Evolutionary conservation across 2,329 filamentous ascomycete species (phyloP), one percentile per base, ranked within the genome.

Genomic region (Coniochaeta pulveracea): DNA sequence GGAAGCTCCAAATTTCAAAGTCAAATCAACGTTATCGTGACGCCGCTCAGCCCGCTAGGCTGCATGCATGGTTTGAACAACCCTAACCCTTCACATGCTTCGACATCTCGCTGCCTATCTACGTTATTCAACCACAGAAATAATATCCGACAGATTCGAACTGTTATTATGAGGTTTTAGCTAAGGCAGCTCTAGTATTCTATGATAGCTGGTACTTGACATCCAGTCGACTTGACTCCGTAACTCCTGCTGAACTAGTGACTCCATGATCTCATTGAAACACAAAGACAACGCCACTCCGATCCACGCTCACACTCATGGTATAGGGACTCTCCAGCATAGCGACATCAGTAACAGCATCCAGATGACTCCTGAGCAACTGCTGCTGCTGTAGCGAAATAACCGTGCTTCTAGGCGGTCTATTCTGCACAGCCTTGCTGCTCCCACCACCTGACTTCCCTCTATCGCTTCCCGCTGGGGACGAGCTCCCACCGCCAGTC

Each of bases 271-370:
- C 12, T 43, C 24, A 70, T 44, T 66, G 62, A 50, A 79, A 93
- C 34, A 95, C 78, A 65, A 91, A 93, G 28, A 96, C 76, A 52
- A 89, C 79, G 1, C 91, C 91, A 24, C 80, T 83, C 46, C 89
- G 69, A 63, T 98, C 91, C 34, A 82, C 88, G 43, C 83, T 93
- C 32, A 96, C 68, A 21, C 88, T 81, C 85, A 96, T 95, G 4
- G 81, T 82, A 55, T 93, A 95, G 16, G 91, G 91, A 42, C 74
- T 68, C 61, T 95, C 85, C 44, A 98, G 56, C 49, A 96, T 61
- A n/a, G 81, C 81, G 44, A 95, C 77, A 58, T 96, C 89, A 48
- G 83, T 72, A 38, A 98, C 78, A 4, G 77, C 77, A 57, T 98
- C 91, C 47, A 95, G 56, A 58, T 98, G 91, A 37, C 80, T 85